Evolutionary conservation across 495 filamentous ascomycete genomes (phyloP), one percentile per base, ranked within the genome.

Genomic region (Podospora comata): DNA sequence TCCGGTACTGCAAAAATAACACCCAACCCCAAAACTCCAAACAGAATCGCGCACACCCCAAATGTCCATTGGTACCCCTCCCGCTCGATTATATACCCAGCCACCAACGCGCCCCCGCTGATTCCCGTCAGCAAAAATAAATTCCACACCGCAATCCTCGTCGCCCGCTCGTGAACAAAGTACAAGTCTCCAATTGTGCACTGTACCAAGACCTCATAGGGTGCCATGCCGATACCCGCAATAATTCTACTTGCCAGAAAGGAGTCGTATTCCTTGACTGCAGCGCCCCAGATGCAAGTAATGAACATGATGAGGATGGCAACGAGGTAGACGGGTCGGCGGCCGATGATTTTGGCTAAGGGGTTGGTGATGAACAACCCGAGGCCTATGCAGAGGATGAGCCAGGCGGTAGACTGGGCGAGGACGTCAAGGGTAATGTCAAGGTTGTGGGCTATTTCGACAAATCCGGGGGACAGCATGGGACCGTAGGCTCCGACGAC

Each of bases 111-210:
- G 62, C 81, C 84, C 48, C 84, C 82, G 62, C 78, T 81, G n/a
- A 83, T 83, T 13, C 79, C 81, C 53, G 82, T 82, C 18, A 88
- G 72, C 28, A 90, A 79, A 55, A 87, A 87, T 65, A 91, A 76
- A 68, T 90, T 90, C 80, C 88, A 91, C 23, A 86, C 78, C 0
- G 88, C 88, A 44, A 89, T 87, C 1, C 88, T 82, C 20, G 86
- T 88, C 0, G 86, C 88, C 27, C 88, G 82, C 74, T 91, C 79
- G 72, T 91, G 88, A 34, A 90, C 88, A 71, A 86, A 90, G 77
- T 87, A 87, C 66, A 86, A 72, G 66, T 86, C 85, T 11, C 83
- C 85, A 53, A 87, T 83, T 0, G 79, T 83, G 57, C 82, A 85
- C 69, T 86, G 83, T 6, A 88, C 82, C 13, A 88, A 75, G 9